phyloP scores from a whole-genome alignment of 345 rosid genomes.

The Populus ilicifolia region DNA sequence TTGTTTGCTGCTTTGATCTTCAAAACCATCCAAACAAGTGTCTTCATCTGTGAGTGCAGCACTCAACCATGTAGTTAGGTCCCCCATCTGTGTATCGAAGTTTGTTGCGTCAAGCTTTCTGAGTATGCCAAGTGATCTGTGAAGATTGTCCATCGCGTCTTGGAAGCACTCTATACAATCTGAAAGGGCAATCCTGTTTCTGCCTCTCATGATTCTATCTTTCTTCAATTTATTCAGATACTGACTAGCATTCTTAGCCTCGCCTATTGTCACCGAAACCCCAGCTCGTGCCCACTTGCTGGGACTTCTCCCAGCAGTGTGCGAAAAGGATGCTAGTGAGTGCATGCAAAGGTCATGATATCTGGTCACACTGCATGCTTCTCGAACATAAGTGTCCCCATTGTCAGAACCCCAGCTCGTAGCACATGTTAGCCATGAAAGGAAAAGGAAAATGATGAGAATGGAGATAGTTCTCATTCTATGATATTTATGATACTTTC shows the following conservation, averaged over 20 bases:
- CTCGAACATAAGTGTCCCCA: slow-evolving; percentile 37
- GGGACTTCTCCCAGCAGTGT: slow-evolving; percentile 51
- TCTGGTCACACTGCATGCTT: slow-evolving; percentile 73
- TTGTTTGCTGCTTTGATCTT: slow-evolving; percentile 26
- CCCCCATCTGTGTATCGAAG: slow-evolving; percentile 54
- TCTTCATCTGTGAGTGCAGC: slow-evolving; percentile 61
- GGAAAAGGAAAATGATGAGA: slow-evolving; percentile 20
- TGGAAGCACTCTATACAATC: slow-evolving; percentile 66
- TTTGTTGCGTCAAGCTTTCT: slow-evolving; percentile 43
- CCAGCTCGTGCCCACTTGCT: slow-evolving; percentile 84
- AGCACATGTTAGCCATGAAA: slow-evolving; percentile 21
- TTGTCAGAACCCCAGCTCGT: neutral
- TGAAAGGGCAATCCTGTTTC: slow-evolving; percentile 45
- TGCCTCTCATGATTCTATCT: slow-evolving; percentile 22
- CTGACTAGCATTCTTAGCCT: slow-evolving; percentile 41
- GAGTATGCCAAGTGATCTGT: slow-evolving; percentile 51
- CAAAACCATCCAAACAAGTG: slow-evolving; percentile 81
- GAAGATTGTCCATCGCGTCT: slow-evolving; percentile 57
- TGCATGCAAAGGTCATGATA: slow-evolving; percentile 57
- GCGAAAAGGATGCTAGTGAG: slow-evolving; percentile 61
- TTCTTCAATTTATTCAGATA: slow-evolving; percentile 35
- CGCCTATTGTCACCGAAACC: slow-evolving; percentile 62
- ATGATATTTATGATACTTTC: neutral
- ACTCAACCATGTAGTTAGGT: slow-evolving; percentile 68
- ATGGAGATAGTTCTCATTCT: slow-evolving; percentile 2